Conservation (phyloP, 2,329 filamentous ascomycete species). For the Colletotrichum sp. region DNA sequence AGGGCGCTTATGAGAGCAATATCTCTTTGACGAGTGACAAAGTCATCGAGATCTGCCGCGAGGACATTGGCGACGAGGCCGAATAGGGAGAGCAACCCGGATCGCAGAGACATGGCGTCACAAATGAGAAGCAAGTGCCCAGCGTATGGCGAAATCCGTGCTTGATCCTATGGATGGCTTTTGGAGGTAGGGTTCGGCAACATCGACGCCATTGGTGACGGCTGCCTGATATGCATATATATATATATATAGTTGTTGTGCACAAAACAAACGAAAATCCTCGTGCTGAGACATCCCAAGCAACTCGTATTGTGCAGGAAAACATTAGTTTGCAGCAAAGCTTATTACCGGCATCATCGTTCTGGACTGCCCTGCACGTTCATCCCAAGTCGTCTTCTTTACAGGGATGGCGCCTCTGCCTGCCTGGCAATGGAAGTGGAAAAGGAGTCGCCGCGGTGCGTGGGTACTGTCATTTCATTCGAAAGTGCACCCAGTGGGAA, state of each 20-base stretch:
- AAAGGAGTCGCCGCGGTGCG: background rate
- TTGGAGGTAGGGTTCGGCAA: background rate
- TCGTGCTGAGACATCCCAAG: background rate
- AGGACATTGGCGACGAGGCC: background rate
- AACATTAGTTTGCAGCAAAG: background rate
- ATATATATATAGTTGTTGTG: background rate
- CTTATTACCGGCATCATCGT: conserved; percentile 6
- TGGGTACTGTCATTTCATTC: conserved; percentile 1
- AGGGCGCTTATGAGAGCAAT: conserved; percentile 57
- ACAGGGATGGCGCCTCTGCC: background rate
- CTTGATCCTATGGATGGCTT: background rate
- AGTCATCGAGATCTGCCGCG: conserved; percentile 26
- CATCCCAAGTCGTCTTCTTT: background rate
- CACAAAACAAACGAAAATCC: background rate
- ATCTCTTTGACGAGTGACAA: conserved; percentile 47
- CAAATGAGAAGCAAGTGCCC: background rate
- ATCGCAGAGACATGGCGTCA: background rate
- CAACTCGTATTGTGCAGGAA: background rate
- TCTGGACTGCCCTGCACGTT: background rate
- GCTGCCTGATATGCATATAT: background rate
- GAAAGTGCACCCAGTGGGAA: background rate
- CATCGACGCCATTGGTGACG: background rate
- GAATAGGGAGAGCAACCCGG: background rate
- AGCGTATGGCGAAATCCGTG: background rate
- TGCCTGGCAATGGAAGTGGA: background rate